Evolutionary conservation across 306 rosid species (phyloP).

Genomic region (Quercus robur): DNA sequence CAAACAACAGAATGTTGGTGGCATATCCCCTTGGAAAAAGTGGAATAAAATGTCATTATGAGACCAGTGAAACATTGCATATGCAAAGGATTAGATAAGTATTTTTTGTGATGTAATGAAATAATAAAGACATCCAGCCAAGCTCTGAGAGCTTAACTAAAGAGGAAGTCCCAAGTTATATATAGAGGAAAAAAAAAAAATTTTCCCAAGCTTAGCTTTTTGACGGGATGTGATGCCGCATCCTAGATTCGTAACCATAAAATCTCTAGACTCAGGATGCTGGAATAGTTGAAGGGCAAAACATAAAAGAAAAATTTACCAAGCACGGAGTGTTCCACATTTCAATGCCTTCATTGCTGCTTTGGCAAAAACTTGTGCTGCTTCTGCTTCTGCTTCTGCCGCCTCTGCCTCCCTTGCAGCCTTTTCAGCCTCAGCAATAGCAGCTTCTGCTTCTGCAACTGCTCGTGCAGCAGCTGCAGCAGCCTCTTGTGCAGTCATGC

Average conservation of each 20-base stretch:
- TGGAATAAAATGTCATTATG: not conserved
- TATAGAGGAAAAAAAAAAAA: not conserved
- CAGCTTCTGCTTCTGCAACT: constrained; percentile 92
- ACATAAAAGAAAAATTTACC: constrained; percentile 34
- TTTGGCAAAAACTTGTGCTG: constrained; percentile 85
- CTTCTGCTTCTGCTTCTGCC: constrained; percentile 94
- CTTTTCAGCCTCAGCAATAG: constrained; percentile 85
- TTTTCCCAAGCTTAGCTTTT: not conserved
- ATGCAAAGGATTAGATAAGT: not conserved
- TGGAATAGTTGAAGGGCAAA: not conserved
- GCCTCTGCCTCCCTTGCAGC: constrained; percentile 94
- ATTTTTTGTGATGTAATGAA: not conserved
- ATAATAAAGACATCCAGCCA: not conserved
- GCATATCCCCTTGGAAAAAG: not conserved
- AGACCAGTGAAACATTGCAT: not conserved
- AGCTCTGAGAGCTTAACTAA: constrained; percentile 8
- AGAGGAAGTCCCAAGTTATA: not conserved
- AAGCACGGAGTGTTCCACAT: constrained; percentile 50
- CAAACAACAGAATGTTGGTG: not conserved
- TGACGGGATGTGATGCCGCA: not conserved
- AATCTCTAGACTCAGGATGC: not conserved
- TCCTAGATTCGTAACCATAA: not conserved
- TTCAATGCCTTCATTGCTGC: constrained; percentile 87
- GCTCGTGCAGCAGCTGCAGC: constrained; percentile 91
- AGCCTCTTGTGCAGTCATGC: constrained; percentile 84